Conservation (phyloP, 2,329 filamentous ascomycete genomes). For the Paracoccidioides brasiliensis region DNA sequence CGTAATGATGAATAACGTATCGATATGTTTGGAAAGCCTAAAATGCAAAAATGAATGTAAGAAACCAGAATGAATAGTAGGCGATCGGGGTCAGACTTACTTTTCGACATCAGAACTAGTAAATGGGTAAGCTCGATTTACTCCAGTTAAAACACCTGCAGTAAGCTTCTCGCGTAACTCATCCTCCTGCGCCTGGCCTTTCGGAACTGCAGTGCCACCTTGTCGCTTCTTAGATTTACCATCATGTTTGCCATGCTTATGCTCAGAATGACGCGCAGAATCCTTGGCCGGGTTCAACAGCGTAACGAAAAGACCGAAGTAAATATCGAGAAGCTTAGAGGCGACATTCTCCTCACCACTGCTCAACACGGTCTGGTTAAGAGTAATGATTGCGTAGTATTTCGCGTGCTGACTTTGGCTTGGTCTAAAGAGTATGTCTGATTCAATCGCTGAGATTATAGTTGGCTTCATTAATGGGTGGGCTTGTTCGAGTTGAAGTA, state of each 20-base stretch:
- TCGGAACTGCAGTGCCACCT: conserved; percentile 13
- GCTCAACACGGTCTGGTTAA: conserved; percentile 92
- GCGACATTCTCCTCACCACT: conserved; percentile 70
- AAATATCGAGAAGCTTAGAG: conserved; percentile 70
- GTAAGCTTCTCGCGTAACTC: conserved; percentile 84
- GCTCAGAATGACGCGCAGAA: conserved; percentile 25
- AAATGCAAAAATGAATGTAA: conserved; percentile 13
- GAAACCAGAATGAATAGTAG: conserved; percentile 2
- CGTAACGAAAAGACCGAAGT: conserved; percentile 77
- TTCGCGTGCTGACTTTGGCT: conserved; percentile 79
- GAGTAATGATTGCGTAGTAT: conserved; percentile 90
- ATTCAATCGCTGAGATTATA: conserved; percentile 72
- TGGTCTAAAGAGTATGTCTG: conserved; percentile 74
- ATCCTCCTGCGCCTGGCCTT: conserved; percentile 38
- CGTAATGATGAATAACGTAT: conserved; percentile 89
- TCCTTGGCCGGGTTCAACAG: conserved; percentile 53
- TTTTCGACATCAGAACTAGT: conserved; percentile 64
- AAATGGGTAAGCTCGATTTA: conserved; percentile 93
- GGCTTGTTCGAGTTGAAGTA: conserved; percentile 78
- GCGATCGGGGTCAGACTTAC: conserved; percentile 32
- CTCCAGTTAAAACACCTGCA: conserved; percentile 79
- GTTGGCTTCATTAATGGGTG: conserved; percentile 91
- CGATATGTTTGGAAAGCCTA: conserved; percentile 73
- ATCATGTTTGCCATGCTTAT: conserved; percentile 31
- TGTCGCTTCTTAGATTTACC: conserved; percentile 28